Evolutionary conservation across 108 stramenopile genomes (phyloP).

Genomic region (Stephanodiscus minutulus): DNA sequence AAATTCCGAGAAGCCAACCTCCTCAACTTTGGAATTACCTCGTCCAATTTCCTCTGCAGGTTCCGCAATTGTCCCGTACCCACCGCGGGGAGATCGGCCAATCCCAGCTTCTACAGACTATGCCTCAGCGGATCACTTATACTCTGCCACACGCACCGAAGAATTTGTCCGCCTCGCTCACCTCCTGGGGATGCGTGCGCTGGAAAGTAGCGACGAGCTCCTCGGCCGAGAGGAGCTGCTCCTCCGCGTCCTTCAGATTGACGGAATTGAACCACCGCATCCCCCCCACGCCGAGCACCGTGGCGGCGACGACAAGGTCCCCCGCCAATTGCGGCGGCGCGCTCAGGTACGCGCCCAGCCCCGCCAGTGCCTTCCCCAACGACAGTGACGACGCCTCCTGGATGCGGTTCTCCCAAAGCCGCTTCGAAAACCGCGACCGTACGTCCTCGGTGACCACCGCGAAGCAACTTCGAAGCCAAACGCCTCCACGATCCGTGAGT

Average conservation of each 20-base stretch:
- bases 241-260: conserved; percentile 63
- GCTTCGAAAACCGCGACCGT: conserved; percentile 50
- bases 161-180: conserved; percentile 89
- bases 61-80: conserved; percentile 58
- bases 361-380: conserved; percentile 48
- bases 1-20: conserved; percentile 83
- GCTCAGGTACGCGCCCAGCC: conserved; percentile 39
- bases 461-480: too few species aligned
- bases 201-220: conserved; percentile 74
- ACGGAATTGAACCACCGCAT: conserved; percentile 75
- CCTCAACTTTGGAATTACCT: conserved; percentile 83
- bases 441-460: conserved; percentile 61
- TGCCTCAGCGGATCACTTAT: conserved; percentile 69
- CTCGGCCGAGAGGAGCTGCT: conserved; percentile 58
- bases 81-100: conserved; percentile 55
- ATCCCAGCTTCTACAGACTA: conserved; percentile 59
- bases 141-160: conserved; percentile 84
- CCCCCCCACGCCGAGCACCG: conserved; percentile 72
- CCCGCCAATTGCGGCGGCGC: conserved; percentile 59
- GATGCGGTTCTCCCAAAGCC: conserved; percentile 56
- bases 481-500: too few species aligned
- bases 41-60: conserved; percentile 79
- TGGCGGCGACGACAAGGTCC: conserved; percentile 65
- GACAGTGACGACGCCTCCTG: conserved; percentile 44
- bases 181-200: conserved; percentile 78